Percentiles rank a stretch among this genome's conserved stretches.
Conservation (phyloP, 202 grass and related monocot species). For the Musa balbisiana region DNA sequence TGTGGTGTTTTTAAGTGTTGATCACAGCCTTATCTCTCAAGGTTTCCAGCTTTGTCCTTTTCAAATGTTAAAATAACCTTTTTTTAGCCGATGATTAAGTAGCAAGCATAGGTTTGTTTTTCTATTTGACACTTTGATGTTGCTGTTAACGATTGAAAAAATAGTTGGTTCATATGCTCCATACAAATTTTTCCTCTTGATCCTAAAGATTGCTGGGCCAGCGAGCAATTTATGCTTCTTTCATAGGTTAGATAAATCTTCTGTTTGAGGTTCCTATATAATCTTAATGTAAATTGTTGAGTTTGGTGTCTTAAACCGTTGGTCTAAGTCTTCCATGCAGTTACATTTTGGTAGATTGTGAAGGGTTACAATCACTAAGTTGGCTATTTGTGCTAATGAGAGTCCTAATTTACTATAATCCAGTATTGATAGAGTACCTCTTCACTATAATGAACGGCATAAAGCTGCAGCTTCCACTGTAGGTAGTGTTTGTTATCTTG, state of each 20-base stretch:
- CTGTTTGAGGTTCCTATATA: neutral
- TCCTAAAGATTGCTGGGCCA: constrained; percentile 31
- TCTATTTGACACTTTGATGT: neutral
- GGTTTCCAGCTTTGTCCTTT: constrained; percentile 32
- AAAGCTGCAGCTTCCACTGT: constrained; percentile 65
- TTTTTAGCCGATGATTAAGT: neutral
- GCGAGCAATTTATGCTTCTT: constrained; percentile 68
- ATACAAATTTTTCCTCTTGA: constrained; percentile 82
- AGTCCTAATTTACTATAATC: neutral
- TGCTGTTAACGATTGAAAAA: constrained; percentile 1
- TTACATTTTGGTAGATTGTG: no score
- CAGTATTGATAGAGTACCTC: constrained; percentile 3
- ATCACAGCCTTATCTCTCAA: constrained; percentile 48
- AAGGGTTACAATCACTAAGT: neutral
- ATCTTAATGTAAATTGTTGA: neutral
- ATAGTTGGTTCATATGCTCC: constrained; percentile 6
- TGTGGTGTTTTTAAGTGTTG: constrained; percentile 50
- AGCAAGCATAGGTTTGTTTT: neutral
- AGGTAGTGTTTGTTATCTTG: constrained; percentile 59
- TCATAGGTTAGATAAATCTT: constrained; percentile 42
- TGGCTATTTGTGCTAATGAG: neutral
- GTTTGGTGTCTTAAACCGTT: no score
- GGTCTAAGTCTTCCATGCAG: no score
- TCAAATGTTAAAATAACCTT: neutral
- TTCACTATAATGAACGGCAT: constrained; percentile 1